Evolutionary conservation across 345 rosid genomes (phyloP), one percentile per base, ranked within the genome.

Genomic region (Leavenworthia alabamica): DNA sequence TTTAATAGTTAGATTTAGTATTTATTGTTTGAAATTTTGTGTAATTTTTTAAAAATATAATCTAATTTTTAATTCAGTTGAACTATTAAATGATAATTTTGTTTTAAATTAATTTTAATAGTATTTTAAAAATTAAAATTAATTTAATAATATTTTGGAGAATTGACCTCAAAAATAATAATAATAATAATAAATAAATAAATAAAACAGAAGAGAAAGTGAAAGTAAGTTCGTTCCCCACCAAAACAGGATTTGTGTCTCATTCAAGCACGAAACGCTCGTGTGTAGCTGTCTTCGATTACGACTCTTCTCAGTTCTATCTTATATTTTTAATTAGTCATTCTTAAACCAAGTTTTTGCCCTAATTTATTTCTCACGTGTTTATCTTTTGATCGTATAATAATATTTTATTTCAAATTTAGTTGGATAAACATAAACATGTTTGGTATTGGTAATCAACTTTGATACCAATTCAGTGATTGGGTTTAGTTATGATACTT

Each of bases 251-350:
- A 56, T 10, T 64, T 36, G 56, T 61, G 75, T 71, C 70, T 23
- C 65, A n/a, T 27, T 64, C 71, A 67, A 40, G 47, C 62, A 57
- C 69, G 70, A 49, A 58, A 49, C 44, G 31, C 70, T 71, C 70
- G 58, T 63, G 60, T 22, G 64, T 49, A 71, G 75, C 75, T 64
- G 70, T 56, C 33, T 70, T 32, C 39, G 64, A 62, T n/a, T 24
- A 13, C 41, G 37, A 71, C 54, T 6, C 17, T 71, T 42, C 41
- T 53, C 6, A 44, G 36, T 70, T n/a, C 40, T 33, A 7, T 35
- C 3, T 27, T 23, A 28, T 13, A 27, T 15, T 64, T 64, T 9
- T 52, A 4, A 24, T 60, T 44, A 29, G 16, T 27, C 22, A 11
- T 68, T 55, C 23, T 36, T 37, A 14, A 24, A 20, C 56, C 22